These are phyloP conservation scores for Backusella australiensis DNA, from an alignment of 192 early-diverging fungal genomes.

Conservation along the genomic window DNA sequence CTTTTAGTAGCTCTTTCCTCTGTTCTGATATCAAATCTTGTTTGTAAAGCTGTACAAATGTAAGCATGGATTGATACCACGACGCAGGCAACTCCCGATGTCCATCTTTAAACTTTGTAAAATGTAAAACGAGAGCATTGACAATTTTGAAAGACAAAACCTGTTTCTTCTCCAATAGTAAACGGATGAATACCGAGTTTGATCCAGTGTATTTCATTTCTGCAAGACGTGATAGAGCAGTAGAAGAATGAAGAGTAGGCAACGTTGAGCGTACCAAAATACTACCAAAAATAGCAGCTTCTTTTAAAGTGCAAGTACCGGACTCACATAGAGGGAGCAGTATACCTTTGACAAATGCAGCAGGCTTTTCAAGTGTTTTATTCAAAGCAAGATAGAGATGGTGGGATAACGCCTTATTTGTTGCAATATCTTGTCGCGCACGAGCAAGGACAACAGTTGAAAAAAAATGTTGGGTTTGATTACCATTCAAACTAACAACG, in stretches of 20 bases:
- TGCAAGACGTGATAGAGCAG: slow-evolving; percentile 86
- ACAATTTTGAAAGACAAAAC: slow-evolving; percentile 96
- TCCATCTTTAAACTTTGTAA: slow-evolving; percentile 85
- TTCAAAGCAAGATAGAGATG: slow-evolving; percentile 95
- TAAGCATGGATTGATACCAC: slow-evolving; percentile 95
- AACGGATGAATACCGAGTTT: slow-evolving; percentile 90
- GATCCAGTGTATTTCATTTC: slow-evolving; percentile 98
- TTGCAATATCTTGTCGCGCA: slow-evolving; percentile 92
- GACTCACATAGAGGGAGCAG: slow-evolving; percentile 91
- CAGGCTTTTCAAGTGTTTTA: slow-evolving; percentile 94
- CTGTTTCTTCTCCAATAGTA: slow-evolving; percentile 97
- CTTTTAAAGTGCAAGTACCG: slow-evolving; percentile 88
- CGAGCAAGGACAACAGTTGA: slow-evolving; percentile 84
- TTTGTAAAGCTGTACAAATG: slow-evolving; percentile 97
- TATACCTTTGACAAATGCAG: slow-evolving; percentile 97
- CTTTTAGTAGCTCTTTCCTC: slow-evolving; percentile 82
- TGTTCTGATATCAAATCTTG: slow-evolving; percentile 93
- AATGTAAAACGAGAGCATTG: slow-evolving; percentile 93
- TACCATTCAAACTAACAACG: slow-evolving; percentile 90
- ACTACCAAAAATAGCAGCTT: slow-evolving; percentile 94
- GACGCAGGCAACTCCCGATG: slow-evolving; percentile 84
- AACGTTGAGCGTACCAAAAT: slow-evolving; percentile 90
- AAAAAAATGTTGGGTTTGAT: slow-evolving; percentile 90
- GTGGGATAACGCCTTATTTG: slow-evolving; percentile 95
- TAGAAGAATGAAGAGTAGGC: slow-evolving; percentile 93